Conservation (phyloP, 805 yeast species). For the Lipomyces lipofer region DNA sequence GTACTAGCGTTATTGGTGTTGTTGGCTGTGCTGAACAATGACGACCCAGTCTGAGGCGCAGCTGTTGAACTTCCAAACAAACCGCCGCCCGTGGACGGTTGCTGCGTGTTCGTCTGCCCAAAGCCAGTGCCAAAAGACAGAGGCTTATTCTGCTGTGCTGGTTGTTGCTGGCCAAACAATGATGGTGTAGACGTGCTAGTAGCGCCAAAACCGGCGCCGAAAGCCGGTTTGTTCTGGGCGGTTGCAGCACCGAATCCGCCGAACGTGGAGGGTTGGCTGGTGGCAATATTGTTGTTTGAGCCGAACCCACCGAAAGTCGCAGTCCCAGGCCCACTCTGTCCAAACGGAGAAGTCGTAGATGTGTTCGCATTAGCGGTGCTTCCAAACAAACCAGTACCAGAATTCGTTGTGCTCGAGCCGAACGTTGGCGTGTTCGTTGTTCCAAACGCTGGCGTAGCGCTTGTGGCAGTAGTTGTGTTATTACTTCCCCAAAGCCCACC, state of each 20-base stretch:
- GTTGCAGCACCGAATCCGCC: constrained; percentile 34
- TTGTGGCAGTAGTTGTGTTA: constrained; percentile 29
- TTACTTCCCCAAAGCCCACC: constrained; percentile 40
- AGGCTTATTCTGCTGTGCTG: constrained; percentile 16
- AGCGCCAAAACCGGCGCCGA: constrained; percentile 40
- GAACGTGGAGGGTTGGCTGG: constrained; percentile 27
- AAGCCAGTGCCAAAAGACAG: constrained; percentile 25
- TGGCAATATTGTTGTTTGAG: constrained; percentile 33
- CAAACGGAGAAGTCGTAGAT: constrained; percentile 23
- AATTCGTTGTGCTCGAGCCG: constrained; percentile 41
- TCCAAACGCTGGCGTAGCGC: constrained; percentile 36
- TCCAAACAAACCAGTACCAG: constrained; percentile 29
- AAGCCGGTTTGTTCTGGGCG: constrained; percentile 26
- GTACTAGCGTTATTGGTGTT: constrained; percentile 31
- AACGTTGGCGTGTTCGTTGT: constrained; percentile 38
- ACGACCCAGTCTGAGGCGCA: constrained; percentile 10
- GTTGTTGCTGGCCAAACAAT: constrained; percentile 31
- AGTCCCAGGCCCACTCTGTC: constrained; percentile 12
- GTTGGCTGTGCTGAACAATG: constrained; percentile 36
- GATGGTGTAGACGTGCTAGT: constrained; percentile 32
- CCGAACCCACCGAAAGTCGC: constrained; percentile 44
- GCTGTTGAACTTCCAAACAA: constrained; percentile 45
- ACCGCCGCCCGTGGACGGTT: constrained; percentile 36
- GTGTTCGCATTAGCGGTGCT: constrained; percentile 1
- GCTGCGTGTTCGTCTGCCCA: constrained; percentile 17